Evolutionary conservation across 2,329 filamentous ascomycete genomes (phyloP).

Genomic region (Aureobasidium namibiae): DNA sequence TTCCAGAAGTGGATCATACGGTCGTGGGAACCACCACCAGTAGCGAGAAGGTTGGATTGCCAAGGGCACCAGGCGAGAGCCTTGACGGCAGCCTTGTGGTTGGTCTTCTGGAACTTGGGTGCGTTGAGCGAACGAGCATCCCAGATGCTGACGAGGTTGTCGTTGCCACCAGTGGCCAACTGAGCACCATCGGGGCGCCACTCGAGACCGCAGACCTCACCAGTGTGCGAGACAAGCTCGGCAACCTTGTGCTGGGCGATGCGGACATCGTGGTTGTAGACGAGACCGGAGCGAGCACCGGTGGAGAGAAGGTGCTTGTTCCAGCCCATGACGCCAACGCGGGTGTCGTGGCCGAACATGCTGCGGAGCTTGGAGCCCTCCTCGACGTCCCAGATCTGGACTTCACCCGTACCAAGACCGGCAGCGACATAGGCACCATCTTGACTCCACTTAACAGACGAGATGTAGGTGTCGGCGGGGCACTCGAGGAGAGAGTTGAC

Average conservation of each 20-base stretch:
- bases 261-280: conserved; percentile 98
- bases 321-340: conserved; percentile 98
- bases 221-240: conserved; percentile 93
- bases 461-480: conserved; percentile 84
- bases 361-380: conserved; percentile 92
- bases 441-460: conserved; percentile 97
- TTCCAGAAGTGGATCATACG: conserved; percentile 99
- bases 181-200: conserved; percentile 96
- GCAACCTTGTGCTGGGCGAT: conserved; percentile 97
- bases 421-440: conserved; percentile 95
- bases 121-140: conserved; percentile 87
- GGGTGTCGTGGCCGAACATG: conserved; percentile 96
- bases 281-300: conserved; percentile 84
- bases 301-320: conserved; percentile 97
- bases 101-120: conserved; percentile 99
- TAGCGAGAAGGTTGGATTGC: conserved; percentile 95
- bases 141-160: conserved; percentile 99
- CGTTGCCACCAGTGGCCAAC: conserved; percentile 94
- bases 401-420: conserved; percentile 87
- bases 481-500: conserved; percentile 87
- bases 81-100: conserved; percentile 98
- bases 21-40: conserved; percentile 92
- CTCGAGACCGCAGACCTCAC: conserved; percentile 94
- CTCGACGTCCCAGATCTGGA: conserved; percentile 98
- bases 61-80: conserved; percentile 97